phyloP scores from a whole-genome alignment of 345 rosid genomes.

The Lepidium aucheri region DNA sequence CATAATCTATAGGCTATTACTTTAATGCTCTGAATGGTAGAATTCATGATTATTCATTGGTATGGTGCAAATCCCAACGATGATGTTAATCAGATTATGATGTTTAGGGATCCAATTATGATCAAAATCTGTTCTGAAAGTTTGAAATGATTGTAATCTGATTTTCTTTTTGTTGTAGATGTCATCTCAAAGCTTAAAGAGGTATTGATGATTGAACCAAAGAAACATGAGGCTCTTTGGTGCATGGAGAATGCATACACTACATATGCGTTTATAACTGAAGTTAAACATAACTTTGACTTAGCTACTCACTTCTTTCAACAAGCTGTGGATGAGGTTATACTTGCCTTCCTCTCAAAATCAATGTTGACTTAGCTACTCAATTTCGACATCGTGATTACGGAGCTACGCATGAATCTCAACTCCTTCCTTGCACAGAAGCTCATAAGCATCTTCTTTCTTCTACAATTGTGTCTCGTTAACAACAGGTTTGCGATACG shows the following conservation, averaged over 20 bases:
- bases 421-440: constrained; percentile 45
- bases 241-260: constrained; percentile 81
- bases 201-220: constrained; percentile 54
- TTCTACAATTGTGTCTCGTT: constrained; percentile 25
- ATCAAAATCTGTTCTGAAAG: no score
- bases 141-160: no score
- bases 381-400: constrained; percentile 69
- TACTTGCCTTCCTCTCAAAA: background rate
- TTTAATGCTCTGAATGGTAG: background rate
- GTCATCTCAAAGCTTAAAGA: constrained; percentile 54
- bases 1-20: background rate
- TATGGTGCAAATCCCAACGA: background rate
- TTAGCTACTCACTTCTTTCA: constrained; percentile 59
- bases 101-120: no score
- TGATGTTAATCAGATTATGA: no score
- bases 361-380: background rate
- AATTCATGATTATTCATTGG: background rate
- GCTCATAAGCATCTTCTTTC: constrained; percentile 54
- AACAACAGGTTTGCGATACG: constrained; percentile 32
- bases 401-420: constrained; percentile 33
- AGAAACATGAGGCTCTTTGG: constrained; percentile 70
- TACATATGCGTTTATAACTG: constrained; percentile 62
- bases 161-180: no score
- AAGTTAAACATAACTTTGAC: constrained; percentile 51
- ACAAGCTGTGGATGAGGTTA: constrained; percentile 67